Percentiles rank a stretch among this genome's conserved stretches.
These are phyloP conservation scores for Fonsecaea pedrosoi DNA, from an alignment of 2,329 filamentous ascomycete genomes.

Conservation along the genomic window DNA sequence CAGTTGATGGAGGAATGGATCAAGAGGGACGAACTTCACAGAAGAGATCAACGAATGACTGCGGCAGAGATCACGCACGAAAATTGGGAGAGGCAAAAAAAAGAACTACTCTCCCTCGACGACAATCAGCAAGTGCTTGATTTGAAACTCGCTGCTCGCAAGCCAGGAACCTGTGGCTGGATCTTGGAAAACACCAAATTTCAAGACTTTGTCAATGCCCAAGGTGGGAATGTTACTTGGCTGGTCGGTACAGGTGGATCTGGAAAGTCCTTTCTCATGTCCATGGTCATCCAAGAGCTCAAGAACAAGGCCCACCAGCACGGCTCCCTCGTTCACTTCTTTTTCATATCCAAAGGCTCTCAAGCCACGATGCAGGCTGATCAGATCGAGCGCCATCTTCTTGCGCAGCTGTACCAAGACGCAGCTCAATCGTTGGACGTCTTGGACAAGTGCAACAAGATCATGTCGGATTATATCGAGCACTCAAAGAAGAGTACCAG, in stretches of 20 bases:
- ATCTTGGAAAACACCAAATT: constrained; percentile 1
- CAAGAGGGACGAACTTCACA: constrained; percentile 1
- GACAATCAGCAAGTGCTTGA: constrained; percentile 4
- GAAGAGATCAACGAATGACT: not conserved
- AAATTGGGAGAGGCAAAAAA: constrained; percentile 3
- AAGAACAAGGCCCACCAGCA: not conserved
- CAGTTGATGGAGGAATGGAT: constrained; percentile 4
- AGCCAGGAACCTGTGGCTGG: constrained; percentile 1
- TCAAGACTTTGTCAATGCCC: not conserved
- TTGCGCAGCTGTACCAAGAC: not conserved
- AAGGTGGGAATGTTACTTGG: constrained; percentile 1
- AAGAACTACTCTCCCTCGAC: not conserved
- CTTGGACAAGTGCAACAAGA: constrained; percentile 2
- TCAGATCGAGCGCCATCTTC: constrained; percentile 3
- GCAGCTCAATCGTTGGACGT: not conserved
- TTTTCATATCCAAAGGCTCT: not conserved
- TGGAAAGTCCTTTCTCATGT: constrained; percentile 7
- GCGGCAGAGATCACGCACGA: constrained; percentile 1
- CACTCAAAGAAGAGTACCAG: not conserved
- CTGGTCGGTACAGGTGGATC: not conserved
- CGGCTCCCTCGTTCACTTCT: constrained; percentile 1
- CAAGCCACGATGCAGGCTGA: constrained; percentile 1
- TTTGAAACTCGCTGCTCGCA: not conserved
- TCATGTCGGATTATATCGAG: not conserved
- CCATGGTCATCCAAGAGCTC: not conserved